phyloP scores from a whole-genome alignment of 768 basidiomycete species.

The Rhizopogon rudus region DNA sequence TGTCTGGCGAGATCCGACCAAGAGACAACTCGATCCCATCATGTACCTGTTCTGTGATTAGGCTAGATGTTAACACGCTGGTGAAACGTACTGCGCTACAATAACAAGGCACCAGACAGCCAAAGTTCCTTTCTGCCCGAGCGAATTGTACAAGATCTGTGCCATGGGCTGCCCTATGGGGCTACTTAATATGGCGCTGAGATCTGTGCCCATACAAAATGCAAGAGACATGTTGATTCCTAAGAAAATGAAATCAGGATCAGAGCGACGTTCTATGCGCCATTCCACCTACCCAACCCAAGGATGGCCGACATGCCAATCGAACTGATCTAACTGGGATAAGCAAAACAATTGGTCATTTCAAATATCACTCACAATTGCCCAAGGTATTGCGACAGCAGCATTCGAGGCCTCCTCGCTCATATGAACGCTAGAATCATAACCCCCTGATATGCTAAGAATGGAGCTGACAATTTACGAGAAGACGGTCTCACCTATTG shows the following conservation, averaged over 20 bases:
- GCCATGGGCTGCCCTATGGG: constrained; percentile 40
- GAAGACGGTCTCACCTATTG: constrained; percentile 23
- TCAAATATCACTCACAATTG: constrained; percentile 37
- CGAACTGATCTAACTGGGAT: constrained; percentile 38
- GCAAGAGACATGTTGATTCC: constrained; percentile 57
- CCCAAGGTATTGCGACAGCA: constrained; percentile 61
- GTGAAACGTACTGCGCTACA: constrained; percentile 18
- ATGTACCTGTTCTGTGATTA: constrained; percentile 33
- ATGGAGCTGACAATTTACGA: constrained; percentile 12
- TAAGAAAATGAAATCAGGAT: constrained; percentile 28
- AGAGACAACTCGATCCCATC: constrained; percentile 51
- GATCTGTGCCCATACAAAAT: constrained; percentile 55
- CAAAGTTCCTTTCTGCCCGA: constrained; percentile 39
- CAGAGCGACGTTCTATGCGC: constrained; percentile 16
- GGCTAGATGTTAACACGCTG: neutral
- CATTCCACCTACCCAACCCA: constrained; percentile 47
- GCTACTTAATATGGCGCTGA: constrained; percentile 34
- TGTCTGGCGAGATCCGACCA: constrained; percentile 51
- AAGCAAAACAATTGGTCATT: constrained; percentile 10
- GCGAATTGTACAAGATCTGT: constrained; percentile 36
- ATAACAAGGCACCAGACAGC: constrained; percentile 33
- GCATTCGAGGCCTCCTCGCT: constrained; percentile 72
- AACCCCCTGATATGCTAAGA: constrained; percentile 21
- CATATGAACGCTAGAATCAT: constrained; percentile 60
- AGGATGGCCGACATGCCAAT: constrained; percentile 51